A percentile compares a stretch with the other conserved stretches of the same genome.
Conservation (phyloP, 1,284 basidiomycete genomes). For the Rhodotorula sp. region DNA sequence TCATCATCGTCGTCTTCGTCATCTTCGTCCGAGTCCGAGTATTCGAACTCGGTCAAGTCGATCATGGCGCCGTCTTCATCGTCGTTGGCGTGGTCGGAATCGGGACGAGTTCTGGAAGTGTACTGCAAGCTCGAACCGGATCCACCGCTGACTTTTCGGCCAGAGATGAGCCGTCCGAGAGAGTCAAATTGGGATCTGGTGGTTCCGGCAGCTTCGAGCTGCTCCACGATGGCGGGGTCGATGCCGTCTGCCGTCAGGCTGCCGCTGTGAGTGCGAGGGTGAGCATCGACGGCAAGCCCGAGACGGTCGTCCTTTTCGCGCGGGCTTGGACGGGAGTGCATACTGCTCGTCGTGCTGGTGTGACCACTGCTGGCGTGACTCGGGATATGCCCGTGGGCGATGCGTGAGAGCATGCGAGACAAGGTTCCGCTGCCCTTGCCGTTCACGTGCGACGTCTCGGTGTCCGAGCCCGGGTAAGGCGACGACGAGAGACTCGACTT, state of each 20-base stretch:
- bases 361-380: neutral
- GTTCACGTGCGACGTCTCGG: neutral
- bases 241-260: slow-evolving; percentile 1
- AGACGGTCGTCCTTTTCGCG: neutral
- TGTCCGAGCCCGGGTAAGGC: slow-evolving; percentile 13
- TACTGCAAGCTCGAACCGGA: neutral
- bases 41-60: slow-evolving; percentile 38
- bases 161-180: slow-evolving; percentile 24
- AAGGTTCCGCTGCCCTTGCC: slow-evolving; percentile 19
- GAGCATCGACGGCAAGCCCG: neutral
- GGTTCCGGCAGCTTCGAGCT: slow-evolving; percentile 20
- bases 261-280: neutral
- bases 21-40: slow-evolving; percentile 34
- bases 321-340: neutral
- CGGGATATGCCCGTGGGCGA: slow-evolving; percentile 16
- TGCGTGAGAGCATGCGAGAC: slow-evolving; percentile 30
- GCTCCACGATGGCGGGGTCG: slow-evolving; percentile 15
- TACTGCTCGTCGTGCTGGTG: neutral
- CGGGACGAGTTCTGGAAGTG: neutral
- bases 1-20: slow-evolving; percentile 34
- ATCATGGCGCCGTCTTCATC: slow-evolving; percentile 28
- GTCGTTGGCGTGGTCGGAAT: slow-evolving; percentile 12
- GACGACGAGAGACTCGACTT: neutral
- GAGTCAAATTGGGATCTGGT: slow-evolving; percentile 29
- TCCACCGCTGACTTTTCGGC: neutral